A percentile compares a stretch with the other conserved stretches of the same genome.
Conservation (phyloP, 768 basidiomycete species). For the Tremella yokohamensis region DNA sequence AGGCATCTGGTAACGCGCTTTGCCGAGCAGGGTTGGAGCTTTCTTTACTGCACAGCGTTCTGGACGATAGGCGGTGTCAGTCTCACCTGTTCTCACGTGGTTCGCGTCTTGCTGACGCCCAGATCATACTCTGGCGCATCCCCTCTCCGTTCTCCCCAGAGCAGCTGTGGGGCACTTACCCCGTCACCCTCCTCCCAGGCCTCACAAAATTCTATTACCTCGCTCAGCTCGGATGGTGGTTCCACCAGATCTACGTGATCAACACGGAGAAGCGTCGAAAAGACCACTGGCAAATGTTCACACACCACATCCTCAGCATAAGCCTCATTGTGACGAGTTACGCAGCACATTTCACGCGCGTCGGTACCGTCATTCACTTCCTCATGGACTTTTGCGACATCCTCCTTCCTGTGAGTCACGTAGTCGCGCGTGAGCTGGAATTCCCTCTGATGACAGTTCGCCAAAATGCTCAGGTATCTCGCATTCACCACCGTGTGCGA, state of each 20-base stretch:
- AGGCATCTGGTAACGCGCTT: slow-evolving; percentile 77
- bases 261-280: slow-evolving; percentile 88
- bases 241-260: slow-evolving; percentile 85
- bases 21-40: slow-evolving; percentile 91
- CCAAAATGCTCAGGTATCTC: slow-evolving; percentile 93
- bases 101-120: slow-evolving; percentile 1
- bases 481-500: slow-evolving; percentile 65
- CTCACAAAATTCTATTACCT: slow-evolving; percentile 88
- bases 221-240: slow-evolving; percentile 78
- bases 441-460: slow-evolving; percentile 58
- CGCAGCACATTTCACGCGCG: slow-evolving; percentile 74
- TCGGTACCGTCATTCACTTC: slow-evolving; percentile 83
- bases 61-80: slow-evolving; percentile 77
- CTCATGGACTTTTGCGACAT: slow-evolving; percentile 95
- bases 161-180: slow-evolving; percentile 74
- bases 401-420: slow-evolving; percentile 69
- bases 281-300: slow-evolving; percentile 94
- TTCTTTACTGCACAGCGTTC: slow-evolving; percentile 71
- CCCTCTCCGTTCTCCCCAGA: slow-evolving; percentile 63
- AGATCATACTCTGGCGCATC: slow-evolving; percentile 77
- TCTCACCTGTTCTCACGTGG: slow-evolving; percentile 1
- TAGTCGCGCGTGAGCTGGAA: background rate
- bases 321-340: slow-evolving; percentile 74
- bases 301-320: slow-evolving; percentile 88
- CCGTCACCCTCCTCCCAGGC: slow-evolving; percentile 72